phyloP scores from a whole-genome alignment of 2,329 filamentous ascomycete species.

The Penicillium nordicum region DNA sequence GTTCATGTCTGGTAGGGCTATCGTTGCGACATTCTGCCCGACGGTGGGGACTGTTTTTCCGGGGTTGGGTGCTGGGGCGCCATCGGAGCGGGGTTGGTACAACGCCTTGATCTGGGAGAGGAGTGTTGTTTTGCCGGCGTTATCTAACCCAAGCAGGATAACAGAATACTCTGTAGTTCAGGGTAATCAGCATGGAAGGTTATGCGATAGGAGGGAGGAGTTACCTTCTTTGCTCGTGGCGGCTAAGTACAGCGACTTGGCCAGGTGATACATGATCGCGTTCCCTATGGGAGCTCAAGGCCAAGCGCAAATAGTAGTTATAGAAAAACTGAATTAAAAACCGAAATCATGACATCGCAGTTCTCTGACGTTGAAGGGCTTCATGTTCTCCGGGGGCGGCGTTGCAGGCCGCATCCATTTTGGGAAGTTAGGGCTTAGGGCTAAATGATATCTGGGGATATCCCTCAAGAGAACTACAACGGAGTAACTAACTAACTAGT shows the following conservation, averaged over 20 bases:
- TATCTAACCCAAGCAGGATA: conserved; percentile 93
- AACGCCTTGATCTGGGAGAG: conserved; percentile 93
- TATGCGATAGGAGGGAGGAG: neutral
- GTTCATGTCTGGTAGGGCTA: conserved; percentile 90
- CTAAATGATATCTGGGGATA: neutral
- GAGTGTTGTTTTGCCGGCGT: conserved; percentile 96
- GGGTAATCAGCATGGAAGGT: neutral
- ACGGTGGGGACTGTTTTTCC: conserved; percentile 92
- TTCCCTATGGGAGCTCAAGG: conserved; percentile 18
- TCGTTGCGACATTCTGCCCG: conserved; percentile 92
- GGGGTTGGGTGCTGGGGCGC: conserved; percentile 53
- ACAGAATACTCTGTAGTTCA: conserved; percentile 78
- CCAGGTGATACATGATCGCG: conserved; percentile 81
- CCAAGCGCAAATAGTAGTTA: conserved; percentile 12
- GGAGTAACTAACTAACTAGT: too few species aligned
- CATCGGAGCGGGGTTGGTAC: conserved; percentile 53
- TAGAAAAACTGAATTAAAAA: neutral
- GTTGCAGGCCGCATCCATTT: conserved; percentile 22
- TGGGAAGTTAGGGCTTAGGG: conserved; percentile 31
- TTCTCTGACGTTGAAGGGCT: conserved; percentile 1
- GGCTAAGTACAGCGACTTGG: conserved; percentile 90
- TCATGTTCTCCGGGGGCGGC: neutral
- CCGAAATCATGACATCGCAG: conserved; percentile 23
- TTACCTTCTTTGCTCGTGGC: conserved; percentile 94
- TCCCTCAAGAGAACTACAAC: neutral